Percentiles rank a stretch among this genome's conserved stretches.
These are phyloP conservation scores for Candida morakotiae DNA, from an alignment of 805 yeast genomes.

Conservation along the genomic window DNA sequence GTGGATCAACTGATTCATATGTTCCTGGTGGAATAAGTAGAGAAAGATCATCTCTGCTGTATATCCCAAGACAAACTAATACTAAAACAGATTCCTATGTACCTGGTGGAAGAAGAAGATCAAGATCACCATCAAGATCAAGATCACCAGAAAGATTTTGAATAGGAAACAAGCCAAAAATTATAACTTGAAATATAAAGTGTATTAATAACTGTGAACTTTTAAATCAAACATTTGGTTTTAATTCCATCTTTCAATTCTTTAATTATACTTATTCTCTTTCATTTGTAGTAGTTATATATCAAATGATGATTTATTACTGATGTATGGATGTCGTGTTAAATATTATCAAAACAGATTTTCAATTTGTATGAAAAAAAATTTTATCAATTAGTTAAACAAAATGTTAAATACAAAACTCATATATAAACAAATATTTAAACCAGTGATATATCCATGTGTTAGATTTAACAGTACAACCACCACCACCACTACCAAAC, in stretches of 20 bases:
- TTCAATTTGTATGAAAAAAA: too few relatives aligned
- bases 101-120: slow-evolving; percentile 9
- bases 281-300: too few relatives aligned
- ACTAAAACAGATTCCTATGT: slow-evolving; percentile 12
- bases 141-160: not conserved
- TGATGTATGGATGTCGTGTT: slow-evolving; percentile 2
- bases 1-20: slow-evolving; percentile 8
- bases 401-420: not conserved
- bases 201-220: too few relatives aligned
- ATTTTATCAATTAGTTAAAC: not conserved
- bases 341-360: too few relatives aligned
- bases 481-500: not conserved
- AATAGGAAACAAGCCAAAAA: too few relatives aligned
- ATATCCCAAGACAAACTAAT: slow-evolving; percentile 8
- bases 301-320: too few relatives aligned
- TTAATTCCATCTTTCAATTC: too few relatives aligned
- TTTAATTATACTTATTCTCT: too few relatives aligned
- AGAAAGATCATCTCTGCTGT: slow-evolving; percentile 8
- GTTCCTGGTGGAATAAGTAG: slow-evolving; percentile 10
- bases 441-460: not conserved
- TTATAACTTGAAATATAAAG: too few relatives aligned
- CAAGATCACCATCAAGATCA: slow-evolving; percentile 10
- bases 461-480: slow-evolving; percentile 5
- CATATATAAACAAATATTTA: not conserved
- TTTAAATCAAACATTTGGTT: too few relatives aligned